These are phyloP conservation scores for Ophiostoma triangulosporum DNA, from an alignment of 2,329 filamentous ascomycete species.

Conservation along the genomic window DNA sequence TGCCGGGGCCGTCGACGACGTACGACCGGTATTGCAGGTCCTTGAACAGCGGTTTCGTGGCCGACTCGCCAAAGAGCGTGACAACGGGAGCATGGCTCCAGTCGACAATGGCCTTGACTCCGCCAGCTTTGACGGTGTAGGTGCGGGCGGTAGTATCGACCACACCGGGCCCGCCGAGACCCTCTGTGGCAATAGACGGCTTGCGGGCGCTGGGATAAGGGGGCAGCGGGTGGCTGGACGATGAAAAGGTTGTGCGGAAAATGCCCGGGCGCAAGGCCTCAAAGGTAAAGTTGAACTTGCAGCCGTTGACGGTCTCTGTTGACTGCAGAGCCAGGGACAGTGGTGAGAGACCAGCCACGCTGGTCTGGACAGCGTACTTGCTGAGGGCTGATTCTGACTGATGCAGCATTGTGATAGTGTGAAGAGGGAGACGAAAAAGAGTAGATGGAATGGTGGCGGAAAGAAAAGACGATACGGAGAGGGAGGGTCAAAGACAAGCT, in stretches of 20 bases:
- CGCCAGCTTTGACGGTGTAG: constrained; percentile 31
- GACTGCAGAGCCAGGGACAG: constrained; percentile 25
- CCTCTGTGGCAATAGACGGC: constrained; percentile 7
- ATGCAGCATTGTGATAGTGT: constrained; percentile 3
- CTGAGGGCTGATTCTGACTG: constrained; percentile 12
- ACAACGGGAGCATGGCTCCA: constrained; percentile 47
- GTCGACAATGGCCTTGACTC: constrained; percentile 40
- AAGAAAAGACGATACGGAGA: not conserved
- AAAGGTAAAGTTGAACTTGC: constrained; percentile 43
- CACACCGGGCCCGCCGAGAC: constrained; percentile 14
- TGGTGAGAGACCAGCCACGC: not conserved
- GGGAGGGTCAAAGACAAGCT: not conserved
- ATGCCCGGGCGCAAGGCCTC: constrained; percentile 47
- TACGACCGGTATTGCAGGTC: constrained; percentile 57
- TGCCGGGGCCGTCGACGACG: constrained; percentile 39
- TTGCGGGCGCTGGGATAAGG: constrained; percentile 46
- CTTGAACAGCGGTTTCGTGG: constrained; percentile 39
- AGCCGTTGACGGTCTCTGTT: constrained; percentile 14
- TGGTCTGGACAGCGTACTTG: constrained; percentile 15
- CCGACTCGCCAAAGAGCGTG: constrained; percentile 36
- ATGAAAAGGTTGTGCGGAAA: constrained; percentile 55
- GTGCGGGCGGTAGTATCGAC: constrained; percentile 22
- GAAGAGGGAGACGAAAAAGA: not conserved
- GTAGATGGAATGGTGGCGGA: not conserved
- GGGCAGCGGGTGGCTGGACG: constrained; percentile 46